Evolutionary conservation across 164 flowering plant genomes (phyloP), one percentile per base, ranked within the genome.

Genomic region (Stephania yunnanensis): DNA sequence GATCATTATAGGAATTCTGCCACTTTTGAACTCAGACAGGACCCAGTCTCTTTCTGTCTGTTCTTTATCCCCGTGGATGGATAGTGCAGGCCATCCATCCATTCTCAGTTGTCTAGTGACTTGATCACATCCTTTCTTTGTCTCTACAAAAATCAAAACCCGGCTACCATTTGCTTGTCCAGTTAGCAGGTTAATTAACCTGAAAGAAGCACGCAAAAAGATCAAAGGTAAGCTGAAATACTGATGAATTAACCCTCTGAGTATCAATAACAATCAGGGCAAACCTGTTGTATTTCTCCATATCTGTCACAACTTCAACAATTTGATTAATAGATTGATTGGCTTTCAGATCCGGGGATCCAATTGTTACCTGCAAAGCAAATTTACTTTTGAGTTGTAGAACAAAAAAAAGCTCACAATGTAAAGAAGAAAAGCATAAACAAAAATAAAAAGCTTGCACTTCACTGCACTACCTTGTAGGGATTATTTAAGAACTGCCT

Each of bases 11-110:
- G 93, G 95, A 85, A 87, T 96, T 81, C 95, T 91, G 80, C 99
- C 97, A 92, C 89, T 94, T 83, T 89, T 94, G 83, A 96, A 96
- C 79, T 94, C 99, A 55, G 97, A 85, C 52, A 96, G 82, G 70
- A 96, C 99, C 94, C 97, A 90, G 78, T 96, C 99, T 78, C 99
- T 91, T 83, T 96, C 98, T 13, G 87, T 77, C 85, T 96, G 99
- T 85, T 85, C 90, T 85, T 96, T 96, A 81, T 96, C 98, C 82
- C 98, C 99, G 82, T 96, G 99, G 77, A 96, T 94, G 80, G 98
- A 91, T 68, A 91, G 81, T 69, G 98, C 97, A 10, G 98, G 98
- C 98, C 99, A 96, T 61, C 99, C 99, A 89, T 92, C 97, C 97
- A 92, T 91, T 81, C 98, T 88, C 80, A 96, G 81, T 69, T 92